Evolutionary conservation across 2,329 filamentous ascomycete genomes (phyloP).

Genomic region (Beauveria brongniartii): DNA sequence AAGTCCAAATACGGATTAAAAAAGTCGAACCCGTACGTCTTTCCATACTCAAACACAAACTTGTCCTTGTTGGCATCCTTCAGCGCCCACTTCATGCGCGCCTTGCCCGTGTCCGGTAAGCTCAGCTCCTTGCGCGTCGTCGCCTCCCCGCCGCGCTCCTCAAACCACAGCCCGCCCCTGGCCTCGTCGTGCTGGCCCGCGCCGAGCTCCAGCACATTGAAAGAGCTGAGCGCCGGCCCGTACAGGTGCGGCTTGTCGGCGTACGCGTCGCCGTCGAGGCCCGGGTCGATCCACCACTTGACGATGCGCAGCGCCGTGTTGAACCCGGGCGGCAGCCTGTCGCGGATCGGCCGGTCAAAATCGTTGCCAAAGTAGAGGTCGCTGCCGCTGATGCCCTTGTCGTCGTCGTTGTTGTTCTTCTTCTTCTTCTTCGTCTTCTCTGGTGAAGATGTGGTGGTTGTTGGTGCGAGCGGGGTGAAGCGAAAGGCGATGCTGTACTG

Average conservation of each 20-base stretch:
- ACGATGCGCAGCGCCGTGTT: conserved; percentile 76
- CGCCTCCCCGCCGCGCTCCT: conserved; percentile 57
- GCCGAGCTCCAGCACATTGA: conserved; percentile 69
- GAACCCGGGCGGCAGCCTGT: conserved; percentile 80
- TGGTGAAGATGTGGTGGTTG: not conserved
- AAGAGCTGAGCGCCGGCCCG: conserved; percentile 69
- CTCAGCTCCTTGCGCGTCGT: conserved; percentile 37
- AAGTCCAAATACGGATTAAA: conserved; percentile 93
- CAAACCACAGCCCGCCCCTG: conserved; percentile 48
- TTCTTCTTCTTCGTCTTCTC: too few species aligned
- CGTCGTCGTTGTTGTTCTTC: too few species aligned
- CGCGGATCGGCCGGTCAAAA: conserved; percentile 84
- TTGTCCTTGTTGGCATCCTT: conserved; percentile 37
- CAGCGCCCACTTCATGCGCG: conserved; percentile 53
- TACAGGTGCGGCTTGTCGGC: conserved; percentile 82
- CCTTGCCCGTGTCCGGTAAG: conserved; percentile 44
- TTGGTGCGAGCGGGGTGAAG: conserved; percentile 48
- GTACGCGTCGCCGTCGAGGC: conserved; percentile 82
- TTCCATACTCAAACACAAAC: conserved; percentile 48
- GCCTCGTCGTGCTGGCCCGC: conserved; percentile 36
- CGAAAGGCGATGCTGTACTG: conserved; percentile 79
- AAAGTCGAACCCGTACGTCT: conserved; percentile 56
- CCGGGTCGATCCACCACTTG: conserved; percentile 85
- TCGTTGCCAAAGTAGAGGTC: conserved; percentile 92
- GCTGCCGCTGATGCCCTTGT: conserved; percentile 50